Conservation (phyloP, 768 basidiomycete species). For the Rhizopogon vesiculosus region DNA sequence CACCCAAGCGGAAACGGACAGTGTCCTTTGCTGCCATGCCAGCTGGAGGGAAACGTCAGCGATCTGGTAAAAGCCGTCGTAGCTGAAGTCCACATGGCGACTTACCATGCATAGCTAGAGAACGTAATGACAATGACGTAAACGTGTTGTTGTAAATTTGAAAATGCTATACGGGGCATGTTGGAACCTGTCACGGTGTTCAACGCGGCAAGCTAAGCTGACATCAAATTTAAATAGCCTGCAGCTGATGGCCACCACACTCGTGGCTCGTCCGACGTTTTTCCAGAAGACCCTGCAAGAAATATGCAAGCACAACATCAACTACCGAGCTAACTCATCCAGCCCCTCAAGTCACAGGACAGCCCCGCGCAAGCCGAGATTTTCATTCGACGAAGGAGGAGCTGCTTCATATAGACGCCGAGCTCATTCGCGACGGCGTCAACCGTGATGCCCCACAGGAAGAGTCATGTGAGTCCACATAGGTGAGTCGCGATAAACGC, state of each 20-base stretch:
- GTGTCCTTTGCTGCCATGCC: constrained; percentile 43
- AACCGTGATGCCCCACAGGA: constrained; percentile 2
- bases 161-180: neutral
- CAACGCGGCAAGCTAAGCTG: neutral
- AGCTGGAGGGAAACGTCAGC: constrained; percentile 6
- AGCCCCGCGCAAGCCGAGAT: constrained; percentile 27
- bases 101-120: neutral
- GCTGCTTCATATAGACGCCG: constrained; percentile 42
- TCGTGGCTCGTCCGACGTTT: constrained; percentile 53
- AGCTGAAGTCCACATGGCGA: neutral
- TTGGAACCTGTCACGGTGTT: neutral
- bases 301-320: constrained; percentile 33
- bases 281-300: constrained; percentile 63
- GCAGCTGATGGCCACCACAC: neutral
- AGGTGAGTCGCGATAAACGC: constrained; percentile 13
- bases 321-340: neutral
- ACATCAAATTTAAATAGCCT: neutral
- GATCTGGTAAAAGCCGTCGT: neutral
- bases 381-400: constrained; percentile 50
- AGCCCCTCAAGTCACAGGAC: neutral
- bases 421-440: neutral
- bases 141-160: constrained; percentile 2
- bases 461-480: constrained; percentile 7
- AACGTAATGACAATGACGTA: neutral
- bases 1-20: constrained; percentile 38